These are phyloP conservation scores for Aurantiochytrium sp. DNA, from an alignment of 108 stramenopile species.

Conservation along the genomic window DNA sequence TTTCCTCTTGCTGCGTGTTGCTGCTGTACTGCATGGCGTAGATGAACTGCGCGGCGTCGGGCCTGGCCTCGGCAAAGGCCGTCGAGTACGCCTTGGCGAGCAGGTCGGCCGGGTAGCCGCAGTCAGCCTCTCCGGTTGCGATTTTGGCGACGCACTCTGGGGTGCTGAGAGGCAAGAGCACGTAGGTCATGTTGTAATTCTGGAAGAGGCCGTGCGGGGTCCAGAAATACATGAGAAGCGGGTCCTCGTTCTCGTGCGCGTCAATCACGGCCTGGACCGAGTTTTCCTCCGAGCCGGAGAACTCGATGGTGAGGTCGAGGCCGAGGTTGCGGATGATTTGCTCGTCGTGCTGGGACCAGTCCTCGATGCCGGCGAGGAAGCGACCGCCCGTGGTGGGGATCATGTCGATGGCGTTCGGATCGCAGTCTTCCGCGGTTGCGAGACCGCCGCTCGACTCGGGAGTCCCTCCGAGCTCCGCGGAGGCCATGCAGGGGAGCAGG, in stretches of 20 bases:
- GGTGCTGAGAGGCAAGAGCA: background rate
- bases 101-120: background rate
- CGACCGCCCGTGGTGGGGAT: background rate
- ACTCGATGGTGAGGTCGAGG: background rate
- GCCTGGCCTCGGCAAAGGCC: background rate
- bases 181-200: background rate
- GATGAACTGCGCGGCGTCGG: background rate
- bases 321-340: background rate
- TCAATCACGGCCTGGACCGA: background rate
- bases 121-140: background rate
- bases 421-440: background rate
- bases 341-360: background rate
- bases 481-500: conserved; percentile 1
- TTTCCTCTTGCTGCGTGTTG: background rate
- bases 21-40: background rate
- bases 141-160: background rate
- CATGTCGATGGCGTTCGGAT: background rate
- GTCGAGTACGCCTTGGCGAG: background rate
- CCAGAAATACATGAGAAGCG: background rate
- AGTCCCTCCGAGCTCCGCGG: background rate
- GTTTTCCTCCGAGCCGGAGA: background rate
- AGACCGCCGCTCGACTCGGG: background rate
- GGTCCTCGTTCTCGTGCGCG: background rate
- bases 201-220: background rate
- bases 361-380: background rate